Evolutionary conservation across 768 basidiomycete genomes (phyloP).

Genomic region (Suillus clintonianus): DNA sequence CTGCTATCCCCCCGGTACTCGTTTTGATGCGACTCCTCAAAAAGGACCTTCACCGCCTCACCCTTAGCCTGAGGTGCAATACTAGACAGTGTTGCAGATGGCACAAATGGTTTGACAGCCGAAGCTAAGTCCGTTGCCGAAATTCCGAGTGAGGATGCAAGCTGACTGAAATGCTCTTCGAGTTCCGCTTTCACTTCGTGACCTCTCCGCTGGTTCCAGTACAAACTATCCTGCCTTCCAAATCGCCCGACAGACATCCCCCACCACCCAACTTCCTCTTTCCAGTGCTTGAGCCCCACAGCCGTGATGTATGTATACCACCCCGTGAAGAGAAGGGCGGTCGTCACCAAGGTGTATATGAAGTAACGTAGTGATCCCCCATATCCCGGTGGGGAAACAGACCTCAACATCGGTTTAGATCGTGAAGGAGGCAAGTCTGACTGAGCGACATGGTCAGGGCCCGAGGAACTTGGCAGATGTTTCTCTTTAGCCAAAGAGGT

Average conservation of each 20-base stretch:
- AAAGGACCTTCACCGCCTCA: conserved; percentile 41
- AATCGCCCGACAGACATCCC: conserved; percentile 9
- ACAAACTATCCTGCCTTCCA: conserved; percentile 10
- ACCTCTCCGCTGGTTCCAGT: conserved; percentile 4
- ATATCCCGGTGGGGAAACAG: conserved; percentile 6
- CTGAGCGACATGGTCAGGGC: not conserved
- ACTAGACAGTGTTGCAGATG: conserved; percentile 60
- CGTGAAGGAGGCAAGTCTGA: conserved; percentile 4
- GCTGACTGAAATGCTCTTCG: conserved; percentile 56
- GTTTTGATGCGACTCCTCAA: conserved; percentile 10
- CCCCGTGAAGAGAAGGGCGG: conserved; percentile 43
- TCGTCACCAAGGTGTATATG: conserved; percentile 48
- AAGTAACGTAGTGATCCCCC: conserved; percentile 33
- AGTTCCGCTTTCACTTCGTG: conserved; percentile 32
- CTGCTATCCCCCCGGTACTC: not conserved
- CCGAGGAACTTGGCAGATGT: not conserved
- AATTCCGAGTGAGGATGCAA: conserved; percentile 66
- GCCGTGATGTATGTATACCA: conserved; percentile 55
- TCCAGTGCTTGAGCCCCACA: conserved; percentile 44
- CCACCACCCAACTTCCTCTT: conserved; percentile 65
- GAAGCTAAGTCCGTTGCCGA: conserved; percentile 59
- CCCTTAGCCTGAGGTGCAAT: conserved; percentile 49
- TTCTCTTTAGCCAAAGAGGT: not conserved
- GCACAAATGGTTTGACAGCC: conserved; percentile 62
- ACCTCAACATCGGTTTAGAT: not conserved